Evolutionary conservation across 179 eudicot species (phyloP), one percentile per base, ranked within the genome.

Genomic region (Pouteria campechiana): DNA sequence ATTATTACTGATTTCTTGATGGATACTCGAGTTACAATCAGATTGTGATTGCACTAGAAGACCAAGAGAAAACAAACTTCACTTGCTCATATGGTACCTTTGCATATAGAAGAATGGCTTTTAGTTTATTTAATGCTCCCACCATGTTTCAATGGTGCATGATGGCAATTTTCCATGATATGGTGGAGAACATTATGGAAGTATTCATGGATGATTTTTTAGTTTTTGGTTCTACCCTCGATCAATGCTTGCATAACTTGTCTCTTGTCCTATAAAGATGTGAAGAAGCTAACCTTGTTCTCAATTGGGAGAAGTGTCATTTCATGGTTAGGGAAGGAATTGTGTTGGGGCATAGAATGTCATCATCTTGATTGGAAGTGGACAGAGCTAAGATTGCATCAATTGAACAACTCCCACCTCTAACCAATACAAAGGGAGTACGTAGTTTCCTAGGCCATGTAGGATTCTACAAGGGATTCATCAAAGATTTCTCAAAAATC

Each of bases 401-500:
- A 6, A 29, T 28, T 44, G 3, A 25, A 27, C 17, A 20, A 25
- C 30, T 25, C 17, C 34, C 48, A 25, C 17, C 14, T 25, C 48
- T 21, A 7, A 44, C 48, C 16, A 44, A 35, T 44, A 35, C 30
- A 35, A 19, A 23, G 17, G 48, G 16, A 44, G 35, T 44, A 14
- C n/a, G 24, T 25, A 13, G 20, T 44, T 25, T 44, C 17, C 24
- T 44, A 27, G 24, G 48, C 3, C 35, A 44, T 28, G 48, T 25
- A 44, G 23, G 48, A 8, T 44, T 44, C 11, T 44, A 28, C 6
- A 5, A 24, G 18, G 30, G 48, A 44, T 44, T 43, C 46, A 23
- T 41, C 46, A 22, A 41, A 10, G 48, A 29, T n/a, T 44, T 44
- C 48, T 44, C 48, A 15, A 44, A 44, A 8, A 44, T 44, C 25